phyloP scores from a whole-genome alignment of 2,329 filamentous ascomycete species.

The Colletotrichum spinosum region DNA sequence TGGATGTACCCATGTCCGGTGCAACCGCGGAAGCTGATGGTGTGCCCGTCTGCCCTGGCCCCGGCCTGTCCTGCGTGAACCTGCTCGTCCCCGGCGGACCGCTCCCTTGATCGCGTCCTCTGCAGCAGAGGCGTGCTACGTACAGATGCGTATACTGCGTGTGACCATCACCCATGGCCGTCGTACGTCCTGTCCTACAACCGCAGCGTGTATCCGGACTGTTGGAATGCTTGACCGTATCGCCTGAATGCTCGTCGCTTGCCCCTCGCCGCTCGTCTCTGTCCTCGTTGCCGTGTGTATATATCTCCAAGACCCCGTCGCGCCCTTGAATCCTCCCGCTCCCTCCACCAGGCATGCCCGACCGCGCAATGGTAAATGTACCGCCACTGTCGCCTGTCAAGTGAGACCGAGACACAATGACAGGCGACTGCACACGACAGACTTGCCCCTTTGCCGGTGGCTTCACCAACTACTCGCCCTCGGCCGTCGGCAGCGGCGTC shows the following conservation, averaged over 20 bases:
- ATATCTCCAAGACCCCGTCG: constrained; percentile 28
- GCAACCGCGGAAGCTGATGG: constrained; percentile 34
- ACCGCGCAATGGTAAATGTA: constrained; percentile 32
- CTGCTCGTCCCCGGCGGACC: constrained; percentile 20
- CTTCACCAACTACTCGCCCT: constrained; percentile 52
- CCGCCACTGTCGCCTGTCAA: constrained; percentile 36
- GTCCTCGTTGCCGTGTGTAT: constrained; percentile 27
- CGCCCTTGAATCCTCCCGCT: constrained; percentile 11
- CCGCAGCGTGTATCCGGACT: constrained; percentile 17
- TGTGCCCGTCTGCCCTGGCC: constrained; percentile 31
- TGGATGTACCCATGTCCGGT: constrained; percentile 36
- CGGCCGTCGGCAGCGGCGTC: constrained; percentile 53
- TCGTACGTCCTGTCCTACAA: constrained; percentile 8
- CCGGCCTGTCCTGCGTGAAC: constrained; percentile 29
- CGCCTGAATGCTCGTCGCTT: too few species aligned
- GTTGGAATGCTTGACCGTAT: constrained; percentile 22
- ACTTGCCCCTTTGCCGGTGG: constrained; percentile 49
- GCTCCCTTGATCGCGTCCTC: constrained; percentile 18
- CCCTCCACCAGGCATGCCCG: constrained; percentile 26
- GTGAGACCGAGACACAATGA: constrained; percentile 43
- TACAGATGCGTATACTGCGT: too few species aligned
- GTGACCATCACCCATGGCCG: too few species aligned
- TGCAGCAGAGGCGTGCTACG: too few species aligned
- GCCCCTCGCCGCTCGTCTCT: neutral
- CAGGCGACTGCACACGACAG: constrained; percentile 48